Percentiles rank a stretch among this genome's conserved stretches.
Conservation (phyloP, 345 rosid species). For the Aquilaria sinensis region DNA sequence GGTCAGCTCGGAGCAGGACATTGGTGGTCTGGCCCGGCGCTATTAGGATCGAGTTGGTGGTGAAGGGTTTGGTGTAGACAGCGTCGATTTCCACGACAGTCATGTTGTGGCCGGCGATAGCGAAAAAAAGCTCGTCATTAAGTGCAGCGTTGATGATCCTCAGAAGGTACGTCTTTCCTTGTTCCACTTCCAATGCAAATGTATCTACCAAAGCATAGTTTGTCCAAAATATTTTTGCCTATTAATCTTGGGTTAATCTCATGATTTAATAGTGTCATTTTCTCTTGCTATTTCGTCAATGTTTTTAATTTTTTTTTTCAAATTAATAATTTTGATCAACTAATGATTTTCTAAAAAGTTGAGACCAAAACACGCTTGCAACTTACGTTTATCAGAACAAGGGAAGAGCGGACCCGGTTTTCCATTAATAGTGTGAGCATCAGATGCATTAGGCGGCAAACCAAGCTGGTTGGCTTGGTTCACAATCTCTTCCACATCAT, state of each 20-base stretch:
- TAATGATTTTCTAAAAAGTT: neutral
- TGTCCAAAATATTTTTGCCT: neutral
- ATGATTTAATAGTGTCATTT: too few relatives aligned
- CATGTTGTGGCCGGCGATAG: conserved; percentile 50
- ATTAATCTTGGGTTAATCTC: too few relatives aligned
- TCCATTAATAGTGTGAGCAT: conserved; percentile 75
- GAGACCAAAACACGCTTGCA: neutral
- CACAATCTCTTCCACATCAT: conserved; percentile 48
- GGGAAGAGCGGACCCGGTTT: conserved; percentile 45
- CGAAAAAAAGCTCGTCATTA: conserved; percentile 62
- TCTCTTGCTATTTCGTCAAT: too few relatives aligned
- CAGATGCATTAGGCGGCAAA: conserved; percentile 57
- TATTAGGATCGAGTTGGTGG: conserved; percentile 37
- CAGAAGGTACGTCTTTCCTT: conserved; percentile 47
- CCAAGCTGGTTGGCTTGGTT: conserved; percentile 50
- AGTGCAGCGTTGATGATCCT: conserved; percentile 64
- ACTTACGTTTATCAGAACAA: conserved; percentile 40
- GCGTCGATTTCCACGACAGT: conserved; percentile 71
- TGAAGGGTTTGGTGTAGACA: conserved; percentile 51
- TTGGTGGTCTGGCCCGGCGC: conserved; percentile 73
- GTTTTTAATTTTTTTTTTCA: too few relatives aligned
- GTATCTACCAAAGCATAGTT: conserved; percentile 21
- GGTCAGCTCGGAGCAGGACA: conserved; percentile 44
- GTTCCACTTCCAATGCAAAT: conserved; percentile 33
- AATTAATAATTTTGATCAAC: neutral